A percentile compares a stretch with the other conserved stretches of the same genome.
These are phyloP conservation scores for Paramecium sexaurelia DNA, from an alignment of 73 alveolate genomes.

Conservation along the genomic window DNA sequence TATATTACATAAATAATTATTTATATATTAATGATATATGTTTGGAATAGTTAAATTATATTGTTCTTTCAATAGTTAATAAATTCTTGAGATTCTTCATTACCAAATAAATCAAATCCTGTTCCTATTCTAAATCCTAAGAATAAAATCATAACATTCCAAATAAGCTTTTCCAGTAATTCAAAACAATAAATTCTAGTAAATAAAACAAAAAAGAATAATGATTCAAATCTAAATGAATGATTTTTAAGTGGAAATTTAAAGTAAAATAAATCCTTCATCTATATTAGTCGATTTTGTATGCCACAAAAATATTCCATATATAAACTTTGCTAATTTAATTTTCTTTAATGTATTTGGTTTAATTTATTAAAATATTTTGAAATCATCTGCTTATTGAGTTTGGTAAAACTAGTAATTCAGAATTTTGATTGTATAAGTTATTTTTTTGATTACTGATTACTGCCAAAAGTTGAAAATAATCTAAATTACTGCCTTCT, in stretches of 20 bases:
- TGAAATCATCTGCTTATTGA: neutral
- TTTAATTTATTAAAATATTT: neutral
- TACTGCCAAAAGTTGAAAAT: neutral
- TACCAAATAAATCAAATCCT: neutral
- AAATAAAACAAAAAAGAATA: neutral
- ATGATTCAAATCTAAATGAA: conserved; percentile 1
- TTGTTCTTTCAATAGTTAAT: conserved; percentile 15
- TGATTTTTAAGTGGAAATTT: neutral
- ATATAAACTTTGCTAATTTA: neutral
- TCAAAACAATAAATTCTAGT: neutral
- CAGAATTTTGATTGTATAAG: neutral
- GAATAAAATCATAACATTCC: neutral
- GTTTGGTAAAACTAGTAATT: neutral
- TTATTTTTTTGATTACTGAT: neutral
- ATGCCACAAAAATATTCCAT: neutral
- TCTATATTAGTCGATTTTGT: neutral
- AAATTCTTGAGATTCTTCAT: neutral
- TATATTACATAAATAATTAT: neutral
- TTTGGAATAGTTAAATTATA: neutral
- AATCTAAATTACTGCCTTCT: neutral
- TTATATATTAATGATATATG: neutral
- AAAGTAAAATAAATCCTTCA: neutral
- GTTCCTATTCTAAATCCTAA: conserved; percentile 3
- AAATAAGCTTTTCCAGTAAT: neutral
- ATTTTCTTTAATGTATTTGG: neutral